Base-by-base conservation (phyloP, 306 rosid genomes). In the Gynostemma pentaphyllum region DNA sequence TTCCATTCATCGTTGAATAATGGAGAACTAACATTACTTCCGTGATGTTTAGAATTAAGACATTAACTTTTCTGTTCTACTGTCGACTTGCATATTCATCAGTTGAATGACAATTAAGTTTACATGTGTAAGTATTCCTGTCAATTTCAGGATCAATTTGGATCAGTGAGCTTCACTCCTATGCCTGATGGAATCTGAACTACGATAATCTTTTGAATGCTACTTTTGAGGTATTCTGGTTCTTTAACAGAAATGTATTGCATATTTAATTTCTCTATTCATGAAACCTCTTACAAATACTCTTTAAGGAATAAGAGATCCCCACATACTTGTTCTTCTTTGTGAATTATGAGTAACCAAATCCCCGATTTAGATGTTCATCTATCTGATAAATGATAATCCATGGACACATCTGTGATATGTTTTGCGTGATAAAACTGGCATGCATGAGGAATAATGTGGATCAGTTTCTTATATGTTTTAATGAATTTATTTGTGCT, bases 141-240 rank as follows among this genome's bases (percentile, higher is more conserved):
- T 52, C 30, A 30, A 45, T 19, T 50, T 61, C 90, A 84, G 96
- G 76, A 79, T 68, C 72, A 72, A 46, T 72, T 59, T 76, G 99
- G 81, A 61, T 61, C 75, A 4, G 67, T 86, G 74, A 76, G 77
- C 72, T 76, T 76, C 74, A 37, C 94, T 68, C 77, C 95, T 27
- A 63, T 79, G 62, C 95, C 94, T 0, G 96, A 88, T 80, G 99
- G 95, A 75, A 73, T 78, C 82, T 92, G 34, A 73, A 76, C 85
- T 82, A 79, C 72, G 64, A 79, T 52, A 75, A 84, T 46, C 60
- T 86, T 49, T 44, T 92, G 73, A 82, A 76, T 48, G 77, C 77
- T 10, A 59, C 86, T 9, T 67, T 73, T 68, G 67, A 67, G 96
- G 99, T 88, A 76, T 16, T 49, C 22, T 10, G 52, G 48, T 41